A percentile compares a stretch with the other conserved stretches of the same genome.
Conservation (phyloP, 768 basidiomycete genomes). For the Mrakia gelida region DNA sequence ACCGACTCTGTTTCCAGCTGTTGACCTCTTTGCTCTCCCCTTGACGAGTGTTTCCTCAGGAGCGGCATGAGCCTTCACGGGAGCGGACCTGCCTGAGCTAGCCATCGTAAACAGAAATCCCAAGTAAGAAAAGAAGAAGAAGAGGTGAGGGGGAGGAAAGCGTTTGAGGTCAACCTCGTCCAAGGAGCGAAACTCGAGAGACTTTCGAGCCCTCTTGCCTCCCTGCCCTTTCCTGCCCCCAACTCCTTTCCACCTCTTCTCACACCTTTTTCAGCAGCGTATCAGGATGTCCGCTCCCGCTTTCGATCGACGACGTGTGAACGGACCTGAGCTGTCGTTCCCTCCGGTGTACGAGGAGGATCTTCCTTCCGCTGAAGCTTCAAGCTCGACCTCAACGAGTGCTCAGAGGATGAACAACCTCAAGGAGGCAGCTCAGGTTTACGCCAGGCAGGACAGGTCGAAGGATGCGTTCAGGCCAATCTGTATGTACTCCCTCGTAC, state of each 20-base stretch:
- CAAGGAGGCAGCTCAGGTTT: slow-evolving; percentile 35
- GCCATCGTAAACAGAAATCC: not conserved
- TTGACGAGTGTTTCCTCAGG: not conserved
- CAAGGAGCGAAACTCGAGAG: not conserved
- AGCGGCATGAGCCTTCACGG: not conserved
- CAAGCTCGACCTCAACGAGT: slow-evolving; percentile 35
- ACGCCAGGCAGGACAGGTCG: slow-evolving; percentile 52
- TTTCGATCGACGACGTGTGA: slow-evolving; percentile 79
- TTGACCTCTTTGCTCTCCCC: slow-evolving; percentile 4
- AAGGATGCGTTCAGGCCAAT: slow-evolving; percentile 73
- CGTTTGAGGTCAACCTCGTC: not conserved
- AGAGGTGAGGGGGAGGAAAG: not conserved
- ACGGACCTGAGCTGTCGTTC: slow-evolving; percentile 80
- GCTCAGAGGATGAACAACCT: slow-evolving; percentile 38
- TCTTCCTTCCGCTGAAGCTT: slow-evolving; percentile 34
- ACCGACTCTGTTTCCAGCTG: slow-evolving; percentile 12
- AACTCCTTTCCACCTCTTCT: not conserved
- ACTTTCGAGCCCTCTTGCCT: no score
- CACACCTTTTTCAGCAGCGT: not conserved
- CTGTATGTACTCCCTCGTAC: slow-evolving; percentile 54
- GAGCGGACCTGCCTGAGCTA: not conserved
- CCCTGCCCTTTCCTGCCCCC: no score
- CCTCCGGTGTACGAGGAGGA: slow-evolving; percentile 58
- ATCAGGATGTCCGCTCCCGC: slow-evolving; percentile 18
- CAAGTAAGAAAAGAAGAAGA: no score